phyloP scores from a whole-genome alignment of 805 yeast genomes.

The Candida ascalaphidarum region DNA sequence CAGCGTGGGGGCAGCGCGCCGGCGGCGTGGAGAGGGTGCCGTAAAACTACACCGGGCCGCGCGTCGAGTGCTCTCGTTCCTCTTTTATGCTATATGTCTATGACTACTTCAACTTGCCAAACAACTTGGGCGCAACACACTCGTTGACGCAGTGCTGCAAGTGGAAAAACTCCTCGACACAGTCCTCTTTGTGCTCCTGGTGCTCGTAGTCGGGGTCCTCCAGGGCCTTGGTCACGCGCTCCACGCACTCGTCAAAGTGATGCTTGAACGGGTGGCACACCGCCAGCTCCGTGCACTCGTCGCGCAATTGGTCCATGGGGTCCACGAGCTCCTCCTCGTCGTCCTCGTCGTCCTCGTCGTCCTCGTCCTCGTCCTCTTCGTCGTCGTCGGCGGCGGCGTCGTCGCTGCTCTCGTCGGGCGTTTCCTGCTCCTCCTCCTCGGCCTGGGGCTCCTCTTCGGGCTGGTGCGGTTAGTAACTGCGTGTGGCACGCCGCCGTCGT shows the following conservation, averaged over 20 bases:
- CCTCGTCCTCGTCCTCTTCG: slow-evolving; percentile 68
- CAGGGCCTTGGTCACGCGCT: slow-evolving; percentile 83
- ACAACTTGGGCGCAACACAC: slow-evolving; percentile 84
- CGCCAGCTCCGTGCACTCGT: slow-evolving; percentile 59
- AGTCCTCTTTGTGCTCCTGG: slow-evolving; percentile 84
- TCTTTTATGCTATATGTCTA: no score
- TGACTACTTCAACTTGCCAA: slow-evolving; percentile 68
- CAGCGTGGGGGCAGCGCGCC: no score
- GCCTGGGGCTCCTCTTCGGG: slow-evolving; percentile 19
- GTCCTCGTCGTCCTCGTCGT: slow-evolving; percentile 41
- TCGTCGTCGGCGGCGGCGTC: slow-evolving; percentile 43
- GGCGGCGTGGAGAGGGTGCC: no score
- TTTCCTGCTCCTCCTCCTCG: slow-evolving; percentile 16
- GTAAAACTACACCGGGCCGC: no score
- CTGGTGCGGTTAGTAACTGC: slow-evolving; percentile 5
- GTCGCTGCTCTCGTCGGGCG: background rate
- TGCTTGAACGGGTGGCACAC: slow-evolving; percentile 70
- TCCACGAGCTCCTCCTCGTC: slow-evolving; percentile 10
- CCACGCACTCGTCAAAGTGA: slow-evolving; percentile 91
- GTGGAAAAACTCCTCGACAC: slow-evolving; percentile 97
- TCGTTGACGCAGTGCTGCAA: slow-evolving; percentile 88
- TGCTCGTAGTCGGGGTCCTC: slow-evolving; percentile 81
- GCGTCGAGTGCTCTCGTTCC: no score
- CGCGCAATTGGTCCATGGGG: slow-evolving; percentile 16
- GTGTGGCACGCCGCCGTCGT: no score